A percentile compares a stretch with the other conserved stretches of the same genome.
These are phyloP conservation scores for Erucastrum elatum DNA, from an alignment of 345 rosid species.

Conservation along the genomic window DNA sequence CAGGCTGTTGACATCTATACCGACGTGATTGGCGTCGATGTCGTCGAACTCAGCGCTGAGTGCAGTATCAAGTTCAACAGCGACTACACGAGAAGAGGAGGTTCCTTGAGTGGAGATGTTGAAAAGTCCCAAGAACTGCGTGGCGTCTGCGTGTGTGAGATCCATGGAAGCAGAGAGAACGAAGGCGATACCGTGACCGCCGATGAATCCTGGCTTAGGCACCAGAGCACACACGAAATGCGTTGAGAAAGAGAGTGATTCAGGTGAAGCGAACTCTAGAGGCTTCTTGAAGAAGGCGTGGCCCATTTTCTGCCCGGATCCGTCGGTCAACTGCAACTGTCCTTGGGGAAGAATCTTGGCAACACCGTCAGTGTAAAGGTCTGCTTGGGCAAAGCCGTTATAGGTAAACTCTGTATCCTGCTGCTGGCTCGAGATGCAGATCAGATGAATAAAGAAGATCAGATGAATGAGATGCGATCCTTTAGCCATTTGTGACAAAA, in stretches of 20 bases:
- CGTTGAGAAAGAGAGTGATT: conserved; percentile 42
- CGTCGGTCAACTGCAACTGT: conserved; percentile 53
- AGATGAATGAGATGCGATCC: conserved; percentile 19
- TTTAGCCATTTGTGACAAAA: conserved; percentile 8
- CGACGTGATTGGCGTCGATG: conserved; percentile 54
- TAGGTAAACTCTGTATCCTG: conserved; percentile 31
- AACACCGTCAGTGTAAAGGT: conserved; percentile 41
- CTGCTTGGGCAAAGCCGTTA: conserved; percentile 41
- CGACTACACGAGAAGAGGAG: conserved; percentile 48
- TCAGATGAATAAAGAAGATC: conserved; percentile 26
- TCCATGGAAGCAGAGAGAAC: conserved; percentile 41
- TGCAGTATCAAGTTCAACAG: conserved; percentile 62
- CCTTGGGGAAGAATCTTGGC: conserved; percentile 46
- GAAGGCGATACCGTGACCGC: conserved; percentile 54
- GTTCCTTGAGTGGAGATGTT: conserved; percentile 42
- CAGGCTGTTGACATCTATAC: conserved; percentile 56
- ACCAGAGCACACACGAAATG: conserved; percentile 46
- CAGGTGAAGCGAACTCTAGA: conserved; percentile 28
- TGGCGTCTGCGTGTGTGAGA: conserved; percentile 20
- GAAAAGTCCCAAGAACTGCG: conserved; percentile 52
- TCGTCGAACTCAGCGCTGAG: conserved; percentile 48
- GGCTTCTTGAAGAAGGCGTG: conserved; percentile 52
- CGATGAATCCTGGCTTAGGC: conserved; percentile 19
- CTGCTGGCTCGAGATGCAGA: conserved; percentile 33
- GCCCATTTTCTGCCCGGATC: conserved; percentile 35